These are phyloP conservation scores for Phytophthora nicotianae DNA, from an alignment of 352 stramenopile species.

Conservation along the genomic window DNA sequence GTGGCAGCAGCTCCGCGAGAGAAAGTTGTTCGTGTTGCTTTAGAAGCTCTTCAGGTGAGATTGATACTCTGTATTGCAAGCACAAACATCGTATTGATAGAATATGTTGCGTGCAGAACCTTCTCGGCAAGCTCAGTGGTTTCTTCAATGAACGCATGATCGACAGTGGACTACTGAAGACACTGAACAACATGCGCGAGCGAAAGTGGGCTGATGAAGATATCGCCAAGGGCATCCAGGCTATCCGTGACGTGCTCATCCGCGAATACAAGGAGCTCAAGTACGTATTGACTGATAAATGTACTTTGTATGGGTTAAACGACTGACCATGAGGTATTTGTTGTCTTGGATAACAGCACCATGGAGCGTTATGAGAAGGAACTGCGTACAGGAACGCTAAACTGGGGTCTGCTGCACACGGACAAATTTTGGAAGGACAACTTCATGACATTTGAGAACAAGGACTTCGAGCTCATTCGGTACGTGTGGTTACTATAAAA, in stretches of 20 bases:
- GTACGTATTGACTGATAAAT: constrained; percentile 44
- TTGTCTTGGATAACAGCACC: constrained; percentile 57
- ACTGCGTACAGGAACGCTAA: constrained; percentile 92
- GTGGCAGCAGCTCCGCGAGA: constrained; percentile 94
- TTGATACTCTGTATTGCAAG: no score
- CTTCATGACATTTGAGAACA: constrained; percentile 95
- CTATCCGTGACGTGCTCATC: constrained; percentile 81
- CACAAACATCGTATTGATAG: background rate
- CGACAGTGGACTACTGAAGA: constrained; percentile 94
- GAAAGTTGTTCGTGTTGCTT: constrained; percentile 96
- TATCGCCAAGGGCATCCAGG: constrained; percentile 86
- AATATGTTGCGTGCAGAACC: no score
- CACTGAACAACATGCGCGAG: constrained; percentile 93
- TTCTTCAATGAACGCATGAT: constrained; percentile 96
- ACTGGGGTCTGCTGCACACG: constrained; percentile 97
- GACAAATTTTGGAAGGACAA: constrained; percentile 99
- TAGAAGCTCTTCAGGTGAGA: constrained; percentile 90
- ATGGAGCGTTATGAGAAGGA: constrained; percentile 98
- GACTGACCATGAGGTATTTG: background rate
- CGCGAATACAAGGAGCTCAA: constrained; percentile 90
- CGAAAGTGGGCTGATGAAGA: constrained; percentile 96
- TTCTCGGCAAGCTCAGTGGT: constrained; percentile 79
- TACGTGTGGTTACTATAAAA: constrained; percentile 31
- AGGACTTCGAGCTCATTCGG: constrained; percentile 95
- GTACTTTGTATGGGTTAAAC: background rate